Evolutionary conservation across 768 basidiomycete genomes (phyloP).

Genomic region (Cantharellus cinnabarinus): DNA sequence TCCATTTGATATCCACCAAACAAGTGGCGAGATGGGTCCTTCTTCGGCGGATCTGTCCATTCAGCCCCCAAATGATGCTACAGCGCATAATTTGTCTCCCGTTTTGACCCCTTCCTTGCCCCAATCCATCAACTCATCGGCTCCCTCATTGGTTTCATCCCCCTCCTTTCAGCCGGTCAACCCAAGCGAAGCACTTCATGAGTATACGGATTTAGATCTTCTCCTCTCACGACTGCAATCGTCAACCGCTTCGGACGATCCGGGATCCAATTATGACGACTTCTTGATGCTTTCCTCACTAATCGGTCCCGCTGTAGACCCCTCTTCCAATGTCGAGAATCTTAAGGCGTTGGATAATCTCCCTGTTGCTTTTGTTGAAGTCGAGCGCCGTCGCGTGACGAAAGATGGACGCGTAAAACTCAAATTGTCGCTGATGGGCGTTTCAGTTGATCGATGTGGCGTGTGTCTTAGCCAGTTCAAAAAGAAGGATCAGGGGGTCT

Average conservation of each 20-base stretch:
- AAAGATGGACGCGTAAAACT: constrained; percentile 49
- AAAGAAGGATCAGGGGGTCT: constrained; percentile 31
- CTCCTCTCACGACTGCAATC: constrained; percentile 37
- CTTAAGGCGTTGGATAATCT: constrained; percentile 12
- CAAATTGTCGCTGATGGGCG: constrained; percentile 43
- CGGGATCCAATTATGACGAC: constrained; percentile 39
- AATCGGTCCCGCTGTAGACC: constrained; percentile 29
- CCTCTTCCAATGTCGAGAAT: constrained; percentile 16
- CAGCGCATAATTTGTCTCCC: not conserved
- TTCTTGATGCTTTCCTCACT: constrained; percentile 40
- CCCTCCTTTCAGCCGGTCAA: constrained; percentile 9
- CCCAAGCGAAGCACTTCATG: constrained; percentile 10
- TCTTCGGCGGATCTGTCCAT: not conserved
- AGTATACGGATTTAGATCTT: constrained; percentile 43
- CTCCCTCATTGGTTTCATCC: constrained; percentile 3
- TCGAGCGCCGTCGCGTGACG: constrained; percentile 37
- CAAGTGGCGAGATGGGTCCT: not conserved
- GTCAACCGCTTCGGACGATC: constrained; percentile 12
- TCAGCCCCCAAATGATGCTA: not conserved
- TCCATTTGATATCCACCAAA: not conserved
- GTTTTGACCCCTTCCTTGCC: not conserved
- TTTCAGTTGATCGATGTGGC: constrained; percentile 45
- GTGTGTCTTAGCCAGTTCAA: constrained; percentile 57
- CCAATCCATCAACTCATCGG: not conserved
- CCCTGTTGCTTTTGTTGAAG: constrained; percentile 23